A percentile compares a stretch with the other conserved stretches of the same genome.
These are phyloP conservation scores for Blastocystis sp. DNA, from an alignment of 352 stramenopile genomes.

Conservation along the genomic window DNA sequence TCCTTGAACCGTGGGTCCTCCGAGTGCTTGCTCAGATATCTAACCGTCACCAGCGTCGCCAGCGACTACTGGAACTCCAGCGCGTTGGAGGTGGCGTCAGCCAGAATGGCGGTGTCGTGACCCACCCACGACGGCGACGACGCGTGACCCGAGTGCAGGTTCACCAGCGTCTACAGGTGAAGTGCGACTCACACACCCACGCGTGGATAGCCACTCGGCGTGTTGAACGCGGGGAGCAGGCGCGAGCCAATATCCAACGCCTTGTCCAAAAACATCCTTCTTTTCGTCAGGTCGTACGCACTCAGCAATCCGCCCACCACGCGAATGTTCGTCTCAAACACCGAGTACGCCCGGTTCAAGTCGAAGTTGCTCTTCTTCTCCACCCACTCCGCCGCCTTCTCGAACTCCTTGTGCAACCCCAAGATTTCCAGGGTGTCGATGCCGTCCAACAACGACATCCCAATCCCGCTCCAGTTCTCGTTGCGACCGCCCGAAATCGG, in stretches of 20 bases:
- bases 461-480: conserved; percentile 59
- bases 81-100: conserved; percentile 79
- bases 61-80: conserved; percentile 23
- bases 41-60: conserved; percentile 82
- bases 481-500: background rate
- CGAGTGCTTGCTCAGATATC: conserved; percentile 80
- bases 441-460: conserved; percentile 66
- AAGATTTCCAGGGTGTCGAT: conserved; percentile 78
- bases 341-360: conserved; percentile 87
- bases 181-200: background rate
- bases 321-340: conserved; percentile 97
- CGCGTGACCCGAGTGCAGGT: conserved; percentile 40
- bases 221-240: conserved; percentile 59
- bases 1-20: conserved; percentile 78
- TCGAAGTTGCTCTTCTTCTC: conserved; percentile 77
- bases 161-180: conserved; percentile 34
- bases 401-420: conserved; percentile 83
- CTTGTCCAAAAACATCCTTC: conserved; percentile 66
- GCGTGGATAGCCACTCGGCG: conserved; percentile 47
- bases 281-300: conserved; percentile 87
- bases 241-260: conserved; percentile 46
- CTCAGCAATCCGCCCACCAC: conserved; percentile 91
- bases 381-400: conserved; percentile 79
- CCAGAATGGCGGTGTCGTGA: conserved; percentile 77
- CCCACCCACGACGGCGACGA: conserved; percentile 76